These are phyloP conservation scores for Scedosporium boydii DNA, from an alignment of 2,329 filamentous ascomycete species.

Conservation along the genomic window DNA sequence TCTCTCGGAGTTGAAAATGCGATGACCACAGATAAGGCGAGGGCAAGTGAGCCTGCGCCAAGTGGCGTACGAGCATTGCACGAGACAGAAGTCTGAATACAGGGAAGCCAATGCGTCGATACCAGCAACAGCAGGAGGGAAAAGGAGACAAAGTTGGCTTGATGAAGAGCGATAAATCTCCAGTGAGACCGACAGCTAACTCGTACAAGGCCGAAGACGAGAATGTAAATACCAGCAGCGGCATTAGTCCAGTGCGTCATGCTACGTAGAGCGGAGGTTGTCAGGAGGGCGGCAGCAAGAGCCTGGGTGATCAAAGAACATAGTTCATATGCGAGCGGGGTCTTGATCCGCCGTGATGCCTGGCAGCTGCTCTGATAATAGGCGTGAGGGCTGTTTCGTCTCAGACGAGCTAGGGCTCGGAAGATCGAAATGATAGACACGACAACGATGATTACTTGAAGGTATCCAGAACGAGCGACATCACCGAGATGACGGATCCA, in stretches of 20 bases:
- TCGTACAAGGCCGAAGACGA: conserved; percentile 33
- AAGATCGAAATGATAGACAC: not conserved
- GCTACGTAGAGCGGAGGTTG: conserved; percentile 23
- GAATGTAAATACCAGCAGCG: conserved; percentile 27
- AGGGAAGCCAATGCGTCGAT: conserved; percentile 31
- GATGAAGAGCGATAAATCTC: conserved; percentile 36
- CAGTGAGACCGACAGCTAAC: conserved; percentile 29
- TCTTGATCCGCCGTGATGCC: not conserved
- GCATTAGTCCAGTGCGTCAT: conserved; percentile 27
- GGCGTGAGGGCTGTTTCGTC: not conserved
- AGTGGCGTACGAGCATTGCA: conserved; percentile 15
- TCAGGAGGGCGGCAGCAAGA: conserved; percentile 27
- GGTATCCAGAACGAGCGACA: not conserved
- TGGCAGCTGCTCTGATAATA: not conserved
- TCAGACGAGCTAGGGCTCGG: not conserved
- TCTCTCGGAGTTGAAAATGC: conserved; percentile 38
- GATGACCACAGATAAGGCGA: conserved; percentile 25
- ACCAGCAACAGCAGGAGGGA: conserved; percentile 25
- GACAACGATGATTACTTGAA: not conserved
- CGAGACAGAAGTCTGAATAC: conserved; percentile 25
- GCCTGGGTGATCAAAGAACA: conserved; percentile 30
- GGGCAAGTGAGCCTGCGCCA: conserved; percentile 13
- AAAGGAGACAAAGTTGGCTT: conserved; percentile 36
- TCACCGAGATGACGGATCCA: conserved; percentile 1
- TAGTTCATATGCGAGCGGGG: conserved; percentile 29